These are phyloP conservation scores for Purpureocillium takamizusanense DNA, from an alignment of 2,329 filamentous ascomycete genomes.

Conservation along the genomic window DNA sequence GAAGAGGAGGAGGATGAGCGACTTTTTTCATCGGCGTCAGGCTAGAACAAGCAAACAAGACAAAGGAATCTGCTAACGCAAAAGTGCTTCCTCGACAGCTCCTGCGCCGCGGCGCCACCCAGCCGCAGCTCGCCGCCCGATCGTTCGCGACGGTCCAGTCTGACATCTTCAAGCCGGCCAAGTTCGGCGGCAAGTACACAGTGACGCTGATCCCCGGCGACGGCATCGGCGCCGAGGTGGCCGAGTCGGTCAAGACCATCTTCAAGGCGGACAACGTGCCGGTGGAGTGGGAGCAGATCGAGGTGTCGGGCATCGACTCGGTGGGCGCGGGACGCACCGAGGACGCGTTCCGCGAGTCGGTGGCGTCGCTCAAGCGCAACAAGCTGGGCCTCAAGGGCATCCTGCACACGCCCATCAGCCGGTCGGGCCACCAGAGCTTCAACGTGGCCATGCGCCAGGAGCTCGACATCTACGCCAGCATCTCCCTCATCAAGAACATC, in stretches of 20 bases:
- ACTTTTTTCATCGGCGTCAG: too few species aligned
- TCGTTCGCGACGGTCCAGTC: constrained; percentile 75
- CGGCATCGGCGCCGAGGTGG: constrained; percentile 95
- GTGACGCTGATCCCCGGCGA: constrained; percentile 98
- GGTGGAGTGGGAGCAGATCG: constrained; percentile 97
- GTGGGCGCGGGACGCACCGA: constrained; percentile 76
- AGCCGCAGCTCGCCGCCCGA: constrained; percentile 38
- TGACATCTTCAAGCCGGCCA: constrained; percentile 98
- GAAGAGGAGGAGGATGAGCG: too few species aligned
- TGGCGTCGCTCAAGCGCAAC: constrained; percentile 93
- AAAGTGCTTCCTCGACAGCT: constrained; percentile 29
- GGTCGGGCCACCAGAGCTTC: constrained; percentile 97
- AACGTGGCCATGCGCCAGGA: constrained; percentile 98
- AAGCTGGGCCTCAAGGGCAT: constrained; percentile 99
- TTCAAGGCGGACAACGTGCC: constrained; percentile 99
- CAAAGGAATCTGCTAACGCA: too few species aligned
- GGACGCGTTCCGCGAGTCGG: constrained; percentile 90
- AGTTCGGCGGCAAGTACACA: constrained; percentile 99
- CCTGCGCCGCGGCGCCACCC: constrained; percentile 38
- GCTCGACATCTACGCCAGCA: constrained; percentile 98
- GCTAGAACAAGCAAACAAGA: too few species aligned
- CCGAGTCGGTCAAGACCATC: constrained; percentile 96
- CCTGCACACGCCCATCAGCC: constrained; percentile 91
- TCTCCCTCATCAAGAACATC: constrained; percentile 98
- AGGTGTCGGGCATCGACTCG: constrained; percentile 83